phyloP scores from a whole-genome alignment of 2,329 filamentous ascomycete species.

The Sporothrix curviconia region DNA sequence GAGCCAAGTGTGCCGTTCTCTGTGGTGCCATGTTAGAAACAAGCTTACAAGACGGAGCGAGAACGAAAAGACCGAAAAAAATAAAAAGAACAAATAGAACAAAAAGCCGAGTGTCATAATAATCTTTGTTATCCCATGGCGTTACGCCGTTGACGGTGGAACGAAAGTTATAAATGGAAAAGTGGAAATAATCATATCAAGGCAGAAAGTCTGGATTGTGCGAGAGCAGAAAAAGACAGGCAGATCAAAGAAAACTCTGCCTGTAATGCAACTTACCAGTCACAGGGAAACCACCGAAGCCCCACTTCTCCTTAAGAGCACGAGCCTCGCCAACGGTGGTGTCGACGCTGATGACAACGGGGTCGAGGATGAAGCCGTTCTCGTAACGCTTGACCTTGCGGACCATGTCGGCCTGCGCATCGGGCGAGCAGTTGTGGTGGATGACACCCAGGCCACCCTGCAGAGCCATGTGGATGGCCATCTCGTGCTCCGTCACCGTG shows the following conservation, averaged over 20 bases:
- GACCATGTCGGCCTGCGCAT: slow-evolving; percentile 97
- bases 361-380: slow-evolving; percentile 97
- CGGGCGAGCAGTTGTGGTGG: slow-evolving; percentile 98
- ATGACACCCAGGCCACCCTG: slow-evolving; percentile 89
- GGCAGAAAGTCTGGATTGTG: not conserved
- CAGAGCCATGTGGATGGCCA: slow-evolving; percentile 96
- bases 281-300: slow-evolving; percentile 96
- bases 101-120: slow-evolving; percentile 23
- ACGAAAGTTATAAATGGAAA: slow-evolving; percentile 98
- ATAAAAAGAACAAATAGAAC: slow-evolving; percentile 2
- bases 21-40: slow-evolving; percentile 48
- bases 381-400: slow-evolving; percentile 98
- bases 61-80: slow-evolving; percentile 8
- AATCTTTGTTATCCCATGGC: slow-evolving; percentile 66
- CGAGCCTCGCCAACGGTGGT: slow-evolving; percentile 89
- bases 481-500: slow-evolving; percentile 97
- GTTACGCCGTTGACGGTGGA: slow-evolving; percentile 90
- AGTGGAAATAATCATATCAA: slow-evolving; percentile 70
- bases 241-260: slow-evolving; percentile 2
- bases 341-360: slow-evolving; percentile 78
- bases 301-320: slow-evolving; percentile 93
- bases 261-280: slow-evolving; percentile 98
- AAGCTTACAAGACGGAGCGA: slow-evolving; percentile 16
- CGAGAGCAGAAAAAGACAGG: slow-evolving; percentile 5
- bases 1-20: slow-evolving; percentile 89